Base-by-base conservation (phyloP, 2,329 filamentous ascomycete species). In the Esteya vermicola region DNA sequence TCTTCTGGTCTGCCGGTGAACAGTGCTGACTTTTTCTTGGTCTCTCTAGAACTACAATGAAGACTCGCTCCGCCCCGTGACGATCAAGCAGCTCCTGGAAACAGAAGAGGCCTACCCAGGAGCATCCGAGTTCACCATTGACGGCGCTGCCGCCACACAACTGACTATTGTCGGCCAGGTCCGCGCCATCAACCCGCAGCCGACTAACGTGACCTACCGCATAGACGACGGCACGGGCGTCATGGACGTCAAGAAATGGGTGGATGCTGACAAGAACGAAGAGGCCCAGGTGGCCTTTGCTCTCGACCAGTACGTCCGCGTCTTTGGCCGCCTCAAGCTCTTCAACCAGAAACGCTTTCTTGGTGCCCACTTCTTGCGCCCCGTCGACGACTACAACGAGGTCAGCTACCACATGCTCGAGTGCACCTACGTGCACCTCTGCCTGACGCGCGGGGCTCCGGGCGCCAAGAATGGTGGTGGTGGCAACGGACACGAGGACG, bases 181-280 rank as follows among this genome's bases (percentile, higher is more conserved):
- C 51, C 85, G 86, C 57, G 78, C 78, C 61, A 78, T 95, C 60
- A 82, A 76, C 55, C 72, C 74, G n/a, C 85, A 93, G 63, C 74
- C 81, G 31, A 95, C 89, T 49, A 93, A 94, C 63, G 78, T 86
- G 50, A 94, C 85, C 34, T 93, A 93, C 70, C 83, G 80, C 53
- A 67, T 98, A 52, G 91, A 98, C 62, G 91, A 98, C 60, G 91
- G 91, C 57, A 98, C 93, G 1, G 88, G 85, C 44, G 70, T 78
- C 45, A 80, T 95, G 51, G 93, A 98, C 60, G 88, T 85, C 49
- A 93, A 91, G 65, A 78, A 82, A 58, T 93, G 83, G 81, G 69
- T 83, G 42, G 81, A 89, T 60, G 62, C 70, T 48, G 73, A 76
- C 54, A 70, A 70, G 54, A 59, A 58, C 22, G 63, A 65, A 47